Evolutionary conservation across 2,329 filamentous ascomycete species (phyloP), one percentile per base, ranked within the genome.

Genomic region (Pyricularia grisea): DNA sequence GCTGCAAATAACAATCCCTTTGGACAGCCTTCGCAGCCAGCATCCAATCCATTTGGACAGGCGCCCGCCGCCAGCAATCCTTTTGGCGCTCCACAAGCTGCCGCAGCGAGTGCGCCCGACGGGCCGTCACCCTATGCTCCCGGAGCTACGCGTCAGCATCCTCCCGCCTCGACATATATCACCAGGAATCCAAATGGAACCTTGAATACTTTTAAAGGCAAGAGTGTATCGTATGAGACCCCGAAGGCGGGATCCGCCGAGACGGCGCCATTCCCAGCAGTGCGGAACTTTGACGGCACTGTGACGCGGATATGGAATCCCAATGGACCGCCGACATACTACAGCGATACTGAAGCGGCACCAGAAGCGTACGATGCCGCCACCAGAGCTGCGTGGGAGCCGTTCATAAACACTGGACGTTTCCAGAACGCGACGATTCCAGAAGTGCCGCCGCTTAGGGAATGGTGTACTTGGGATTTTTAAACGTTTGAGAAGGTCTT

Each of bases 361-460:
- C 67, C 67, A 1, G 67, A 69, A 1, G 70, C 76, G 55, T 92
- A 92, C 71, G 84, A 87, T 25, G 72, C 74, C 4, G 50, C 42
- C 4, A 68, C 69, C 0, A 86, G 86, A 74, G 82, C 82, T 55
- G 84, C 87, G 65, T 97, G 94, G 80, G 81, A 82, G 70, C 82
- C 84, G 64, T 88, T 93, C 75, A 81, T 84, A 65, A 82, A 87
- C 71, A 86, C 86, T 25, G 92, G 92, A 0, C 78, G 77, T 36
- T 97, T 97, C 77, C 83, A 85, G 61, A 87, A 88, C 50, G 90
- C 89, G 0, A 74, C 88, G 7, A 90, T 97, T 80, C 94, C 94
- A 0, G 84, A 90, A 73, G 80, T 93, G 65, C 92, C 94, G 25
- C 94, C 94, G 0, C 89, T 89, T 78, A 84, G 88, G 71, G 92